Conservation (phyloP, 352 stramenopile species). For the Pythium pyrilobum region DNA sequence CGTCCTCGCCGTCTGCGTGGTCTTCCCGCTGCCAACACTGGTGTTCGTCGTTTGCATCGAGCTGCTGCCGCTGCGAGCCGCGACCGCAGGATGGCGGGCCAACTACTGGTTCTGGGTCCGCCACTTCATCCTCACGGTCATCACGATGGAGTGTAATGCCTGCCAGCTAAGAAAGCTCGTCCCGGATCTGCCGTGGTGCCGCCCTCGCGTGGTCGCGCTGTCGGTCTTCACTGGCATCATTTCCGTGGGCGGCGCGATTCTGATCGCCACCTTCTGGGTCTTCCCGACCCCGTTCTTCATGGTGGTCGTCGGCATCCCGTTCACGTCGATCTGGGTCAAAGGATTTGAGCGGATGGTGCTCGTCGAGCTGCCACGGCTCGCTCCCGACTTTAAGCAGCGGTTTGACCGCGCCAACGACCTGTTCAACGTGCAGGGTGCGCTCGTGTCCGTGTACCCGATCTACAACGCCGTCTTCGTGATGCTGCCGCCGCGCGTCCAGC, state of each 20-base stretch:
- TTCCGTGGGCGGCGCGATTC: not conserved
- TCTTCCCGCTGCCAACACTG: not conserved
- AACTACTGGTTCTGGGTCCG: not conserved
- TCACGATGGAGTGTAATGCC: not conserved
- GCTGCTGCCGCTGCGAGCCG: slow-evolving; percentile 2
- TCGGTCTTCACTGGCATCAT: not conserved
- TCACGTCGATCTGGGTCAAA: slow-evolving; percentile 1
- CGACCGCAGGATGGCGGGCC: not conserved
- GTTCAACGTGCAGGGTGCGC: slow-evolving; percentile 15
- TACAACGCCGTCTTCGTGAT: slow-evolving; percentile 17
- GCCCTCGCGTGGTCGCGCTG: not conserved
- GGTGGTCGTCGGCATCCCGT: slow-evolving; percentile 10
- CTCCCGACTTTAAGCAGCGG: not conserved
- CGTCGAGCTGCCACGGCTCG: not conserved
- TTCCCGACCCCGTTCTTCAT: slow-evolving; percentile 32
- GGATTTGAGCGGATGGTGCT: not conserved
- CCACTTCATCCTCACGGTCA: not conserved
- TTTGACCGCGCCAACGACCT: not conserved
- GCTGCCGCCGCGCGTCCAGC: slow-evolving; percentile 7
- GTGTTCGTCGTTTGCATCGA: slow-evolving; percentile 10
- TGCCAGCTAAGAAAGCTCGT: not conserved
- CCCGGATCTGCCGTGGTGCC: not conserved
- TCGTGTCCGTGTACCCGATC: slow-evolving; percentile 26
- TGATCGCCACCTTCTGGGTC: slow-evolving; percentile 22
- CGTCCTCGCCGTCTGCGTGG: not conserved